Percentiles rank a stretch among this genome's conserved stretches.
phyloP scores from a whole-genome alignment of 768 basidiomycete species.

The Leccinum longicurvipes region DNA sequence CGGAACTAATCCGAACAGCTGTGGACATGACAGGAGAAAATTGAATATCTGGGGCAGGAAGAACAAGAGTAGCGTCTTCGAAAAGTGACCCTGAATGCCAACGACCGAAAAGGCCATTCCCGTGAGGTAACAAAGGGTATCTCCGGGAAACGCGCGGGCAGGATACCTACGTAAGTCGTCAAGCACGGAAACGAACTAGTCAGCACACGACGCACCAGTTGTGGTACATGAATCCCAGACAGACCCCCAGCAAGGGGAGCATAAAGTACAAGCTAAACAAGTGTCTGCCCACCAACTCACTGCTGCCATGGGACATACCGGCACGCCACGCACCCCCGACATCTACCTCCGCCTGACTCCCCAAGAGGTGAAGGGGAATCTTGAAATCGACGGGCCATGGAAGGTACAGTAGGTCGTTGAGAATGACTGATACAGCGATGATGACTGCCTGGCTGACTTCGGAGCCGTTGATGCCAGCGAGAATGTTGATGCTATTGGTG shows the following conservation, averaged over 20 bases:
- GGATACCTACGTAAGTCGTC: slow-evolving; percentile 72
- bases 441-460: slow-evolving; percentile 93
- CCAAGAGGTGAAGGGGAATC: slow-evolving; percentile 68
- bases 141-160: slow-evolving; percentile 90
- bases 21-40: slow-evolving; percentile 90
- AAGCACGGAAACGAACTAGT: background rate
- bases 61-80: slow-evolving; percentile 93
- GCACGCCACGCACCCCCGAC: slow-evolving; percentile 79
- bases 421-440: slow-evolving; percentile 83
- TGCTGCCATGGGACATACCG: slow-evolving; percentile 83
- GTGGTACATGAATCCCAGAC: slow-evolving; percentile 86
- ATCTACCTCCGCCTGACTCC: slow-evolving; percentile 61
- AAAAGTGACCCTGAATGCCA: slow-evolving; percentile 95
- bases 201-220: slow-evolving; percentile 69
- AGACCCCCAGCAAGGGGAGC: slow-evolving; percentile 90
- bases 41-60: slow-evolving; percentile 99
- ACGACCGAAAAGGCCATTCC: slow-evolving; percentile 99
- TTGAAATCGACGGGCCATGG: slow-evolving; percentile 79
- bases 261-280: slow-evolving; percentile 97
- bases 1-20: slow-evolving; percentile 89
- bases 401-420: slow-evolving; percentile 94
- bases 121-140: slow-evolving; percentile 95
- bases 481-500: slow-evolving; percentile 98
- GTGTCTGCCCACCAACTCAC: slow-evolving; percentile 87
- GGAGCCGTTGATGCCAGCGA: slow-evolving; percentile 95